Conservation (phyloP, 192 early-diverging fungal genomes). For the Coemansia javaensis region DNA sequence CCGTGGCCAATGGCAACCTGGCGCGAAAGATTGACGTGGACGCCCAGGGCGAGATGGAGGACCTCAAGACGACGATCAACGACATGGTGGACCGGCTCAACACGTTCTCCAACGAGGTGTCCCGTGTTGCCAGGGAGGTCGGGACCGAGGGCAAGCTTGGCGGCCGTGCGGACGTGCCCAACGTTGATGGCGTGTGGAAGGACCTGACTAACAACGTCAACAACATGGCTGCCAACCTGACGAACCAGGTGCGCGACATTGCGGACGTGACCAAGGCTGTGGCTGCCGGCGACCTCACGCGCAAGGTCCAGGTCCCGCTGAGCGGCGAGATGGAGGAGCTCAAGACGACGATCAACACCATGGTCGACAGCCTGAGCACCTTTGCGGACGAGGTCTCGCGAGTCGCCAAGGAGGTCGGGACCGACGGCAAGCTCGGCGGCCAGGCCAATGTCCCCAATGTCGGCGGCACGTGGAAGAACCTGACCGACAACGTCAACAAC, state of each 20-base stretch:
- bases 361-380: slow-evolving; percentile 57
- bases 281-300: slow-evolving; percentile 53
- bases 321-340: slow-evolving; percentile 61
- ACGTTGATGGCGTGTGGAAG: slow-evolving; percentile 62
- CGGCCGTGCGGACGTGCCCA: slow-evolving; percentile 55
- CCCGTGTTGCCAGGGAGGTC: slow-evolving; percentile 59
- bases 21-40: slow-evolving; percentile 39
- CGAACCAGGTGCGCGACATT: slow-evolving; percentile 59
- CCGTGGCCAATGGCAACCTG: slow-evolving; percentile 58
- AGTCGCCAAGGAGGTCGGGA: slow-evolving; percentile 63
- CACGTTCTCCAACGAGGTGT: slow-evolving; percentile 58
- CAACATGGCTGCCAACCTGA: slow-evolving; percentile 58
- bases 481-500: slow-evolving; percentile 59
- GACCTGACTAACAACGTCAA: slow-evolving; percentile 64
- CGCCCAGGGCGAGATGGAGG: slow-evolving; percentile 17
- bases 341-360: slow-evolving; percentile 60
- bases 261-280: slow-evolving; percentile 57
- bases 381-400: slow-evolving; percentile 66
- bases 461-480: slow-evolving; percentile 56
- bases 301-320: slow-evolving; percentile 46
- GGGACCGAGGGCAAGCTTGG: slow-evolving; percentile 62
- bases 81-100: slow-evolving; percentile 59
- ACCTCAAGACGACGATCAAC: slow-evolving; percentile 60
- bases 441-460: slow-evolving; percentile 51
- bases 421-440: slow-evolving; percentile 62